Base-by-base conservation (phyloP, 257 asterid genomes). In the Solanum phureja region DNA sequence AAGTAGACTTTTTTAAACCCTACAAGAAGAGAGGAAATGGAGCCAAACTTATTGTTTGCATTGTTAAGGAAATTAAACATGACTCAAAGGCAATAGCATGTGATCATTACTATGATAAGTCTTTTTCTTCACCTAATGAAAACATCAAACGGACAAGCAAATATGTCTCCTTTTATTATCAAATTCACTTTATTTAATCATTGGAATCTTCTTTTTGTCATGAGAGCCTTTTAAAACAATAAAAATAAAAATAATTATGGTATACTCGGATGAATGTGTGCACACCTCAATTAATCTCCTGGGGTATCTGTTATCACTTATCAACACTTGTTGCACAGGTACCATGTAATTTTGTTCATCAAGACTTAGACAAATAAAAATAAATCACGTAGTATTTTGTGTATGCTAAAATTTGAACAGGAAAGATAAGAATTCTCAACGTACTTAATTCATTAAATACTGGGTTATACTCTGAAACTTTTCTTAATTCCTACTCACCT, bases 131-230 rank as follows among this genome's bases (percentile, higher is more conserved):
- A 49, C 85, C 85, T 82, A 82, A 82, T 82, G 29, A 82, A 49
- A 46, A 37, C 69, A 82, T 34, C 29, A 82, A 27, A 49, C 11
- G 5, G 85, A 37, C 29, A 82, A 3, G 42, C 69, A 82, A 81
- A 31, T 16, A 82, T 74, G 69, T n/a, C n/a, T 49, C 16, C 44
- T 46, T 16, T 81, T 46, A 29, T 29, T 14, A 82, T 29, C 85
- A 82, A 18, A 29, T 3, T 82, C 42, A 29, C 85, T 82, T 81
- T 29, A 16, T 81, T 81, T 82, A 29, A 49, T 49, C 85, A 82
- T 49, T 81, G 42, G 85, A 81, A 44, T 46, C 31, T 81, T 46
- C 68, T 46, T 81, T 46, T 81, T 81, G 85, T 81, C 85, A 9
- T n/a, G 71, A 44, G n/a, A 76, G 37, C 6, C 46, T 21, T 18